Percentiles rank a stretch among this genome's conserved stretches.
These are phyloP conservation scores for Picea abies DNA, from an alignment of 83 land plant species.

Conservation along the genomic window DNA sequence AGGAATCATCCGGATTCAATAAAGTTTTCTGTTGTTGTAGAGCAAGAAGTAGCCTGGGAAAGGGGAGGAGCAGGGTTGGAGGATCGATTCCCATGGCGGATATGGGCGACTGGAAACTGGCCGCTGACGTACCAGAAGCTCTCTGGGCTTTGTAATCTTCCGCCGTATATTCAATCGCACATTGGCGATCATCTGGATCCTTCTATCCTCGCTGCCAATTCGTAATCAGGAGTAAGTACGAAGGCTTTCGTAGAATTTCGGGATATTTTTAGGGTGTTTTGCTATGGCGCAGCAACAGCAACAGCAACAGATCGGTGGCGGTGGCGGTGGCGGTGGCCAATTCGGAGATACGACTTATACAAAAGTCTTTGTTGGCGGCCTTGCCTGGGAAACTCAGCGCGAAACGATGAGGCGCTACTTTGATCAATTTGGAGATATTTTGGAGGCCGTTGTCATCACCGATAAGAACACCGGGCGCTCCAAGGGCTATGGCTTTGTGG, in stretches of 20 bases:
- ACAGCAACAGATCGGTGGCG: background rate
- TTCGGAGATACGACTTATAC: constrained; percentile 26
- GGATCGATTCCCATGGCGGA: too few relatives aligned
- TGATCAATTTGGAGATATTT: constrained; percentile 40
- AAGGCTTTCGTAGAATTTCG: too few relatives aligned
- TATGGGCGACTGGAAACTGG: too few relatives aligned
- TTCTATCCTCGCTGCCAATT: background rate
- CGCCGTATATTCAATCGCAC: background rate
- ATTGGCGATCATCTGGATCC: background rate
- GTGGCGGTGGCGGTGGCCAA: background rate
- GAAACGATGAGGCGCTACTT: constrained; percentile 34
- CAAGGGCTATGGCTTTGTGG: constrained; percentile 42
- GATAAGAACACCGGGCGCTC: constrained; percentile 39
- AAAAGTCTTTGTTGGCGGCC: constrained; percentile 35
- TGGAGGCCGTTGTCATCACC: constrained; percentile 39
- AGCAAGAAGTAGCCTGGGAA: too few relatives aligned
- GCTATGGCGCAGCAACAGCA: constrained; percentile 10
- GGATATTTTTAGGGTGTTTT: background rate
- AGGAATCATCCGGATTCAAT: too few relatives aligned
- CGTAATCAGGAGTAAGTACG: background rate
- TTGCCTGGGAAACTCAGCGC: constrained; percentile 39
- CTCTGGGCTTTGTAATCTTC: background rate
- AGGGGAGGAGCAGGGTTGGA: too few relatives aligned
- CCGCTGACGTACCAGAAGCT: too few relatives aligned
- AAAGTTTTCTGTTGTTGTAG: too few relatives aligned